A percentile compares a stretch with the other conserved stretches of the same genome.
These are phyloP conservation scores for Rhodotorula mucilaginosa DNA, from an alignment of 1,284 basidiomycete genomes.

Conservation along the genomic window DNA sequence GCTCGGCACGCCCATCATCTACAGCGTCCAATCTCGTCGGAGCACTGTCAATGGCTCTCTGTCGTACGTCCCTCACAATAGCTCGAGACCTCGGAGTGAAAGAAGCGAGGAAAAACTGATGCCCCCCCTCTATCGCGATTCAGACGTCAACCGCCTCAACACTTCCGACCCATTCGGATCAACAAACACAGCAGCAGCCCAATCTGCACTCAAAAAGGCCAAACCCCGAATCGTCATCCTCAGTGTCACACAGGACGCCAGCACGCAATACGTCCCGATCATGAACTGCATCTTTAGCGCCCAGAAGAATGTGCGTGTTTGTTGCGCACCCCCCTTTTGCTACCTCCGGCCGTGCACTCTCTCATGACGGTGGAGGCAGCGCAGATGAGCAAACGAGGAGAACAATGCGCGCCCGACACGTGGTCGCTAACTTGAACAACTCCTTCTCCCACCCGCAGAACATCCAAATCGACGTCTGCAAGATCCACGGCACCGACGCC, in stretches of 20 bases:
- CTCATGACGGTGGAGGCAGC: too few species aligned
- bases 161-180: slow-evolving; percentile 43
- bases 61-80: slow-evolving; percentile 60
- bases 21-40: slow-evolving; percentile 62
- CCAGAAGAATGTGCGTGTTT: slow-evolving; percentile 78
- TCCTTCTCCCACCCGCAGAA: slow-evolving; percentile 58
- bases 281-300: slow-evolving; percentile 99
- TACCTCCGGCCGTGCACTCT: too few species aligned
- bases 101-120: neutral
- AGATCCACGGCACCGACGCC: slow-evolving; percentile 82
- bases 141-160: slow-evolving; percentile 78
- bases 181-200: too few species aligned
- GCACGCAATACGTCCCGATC: slow-evolving; percentile 87
- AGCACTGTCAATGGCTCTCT: slow-evolving; percentile 82
- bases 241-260: slow-evolving; percentile 84
- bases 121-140: neutral
- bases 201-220: slow-evolving; percentile 21
- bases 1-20: neutral
- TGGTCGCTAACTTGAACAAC: too few species aligned
- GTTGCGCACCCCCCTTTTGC: neutral
- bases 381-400: too few species aligned
- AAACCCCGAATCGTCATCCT: slow-evolving; percentile 79
- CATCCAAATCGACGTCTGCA: slow-evolving; percentile 93
- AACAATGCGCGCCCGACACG: too few species aligned
- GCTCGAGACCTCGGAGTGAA: neutral